Evolutionary conservation across 148 eudicot species (phyloP), one percentile per base, ranked within the genome.

Genomic region (Agrostemma githago): DNA sequence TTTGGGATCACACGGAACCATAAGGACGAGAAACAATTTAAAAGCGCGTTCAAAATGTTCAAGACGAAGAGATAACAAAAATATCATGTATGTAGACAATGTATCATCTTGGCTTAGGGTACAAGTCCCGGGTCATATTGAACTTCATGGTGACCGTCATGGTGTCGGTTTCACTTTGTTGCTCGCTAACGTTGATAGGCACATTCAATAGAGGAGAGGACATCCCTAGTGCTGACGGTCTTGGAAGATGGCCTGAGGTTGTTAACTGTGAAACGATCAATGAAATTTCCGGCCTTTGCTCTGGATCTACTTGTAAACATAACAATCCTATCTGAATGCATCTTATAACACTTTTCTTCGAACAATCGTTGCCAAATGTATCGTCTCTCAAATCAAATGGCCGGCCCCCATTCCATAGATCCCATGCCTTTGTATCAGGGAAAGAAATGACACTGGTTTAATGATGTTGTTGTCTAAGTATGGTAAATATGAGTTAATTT

Each of bases 251-350:
- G 38, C 34, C 70, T 39, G 75, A 44, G 8, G 9, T 44, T 44
- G 51, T 44, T 44, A 44, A 44, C 51, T 44, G 51, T 44, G 51
- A 44, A 57, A 76, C 82, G 26, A 79, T 14, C 1, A 72, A 41
- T 44, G 75, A 38, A 72, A 77, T 76, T 20, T 39, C 58, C 0
- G 85, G 85, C 37, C 85, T 79, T 37, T 58, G 46, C 10, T 62
- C 48, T 54, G 69, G 65, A 53, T 62, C 70, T 68, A 76, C 82
- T 76, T 83, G 82, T 38, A 79, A 39, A 51, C 85, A 83, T 7
- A 79, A 64, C 39, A 79, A 54, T 5, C 78, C 83, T 7, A 79
- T 57, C 34, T 83, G 85, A 58, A 83, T 73, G 62, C 82, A 83
- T 42, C 70, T 79, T 6, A 16, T 48, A 2, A 70, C 59, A 26